A percentile compares a stretch with the other conserved stretches of the same genome.
These are phyloP conservation scores for Catharanthus roseus DNA, from an alignment of 257 asterid species.

Conservation along the genomic window DNA sequence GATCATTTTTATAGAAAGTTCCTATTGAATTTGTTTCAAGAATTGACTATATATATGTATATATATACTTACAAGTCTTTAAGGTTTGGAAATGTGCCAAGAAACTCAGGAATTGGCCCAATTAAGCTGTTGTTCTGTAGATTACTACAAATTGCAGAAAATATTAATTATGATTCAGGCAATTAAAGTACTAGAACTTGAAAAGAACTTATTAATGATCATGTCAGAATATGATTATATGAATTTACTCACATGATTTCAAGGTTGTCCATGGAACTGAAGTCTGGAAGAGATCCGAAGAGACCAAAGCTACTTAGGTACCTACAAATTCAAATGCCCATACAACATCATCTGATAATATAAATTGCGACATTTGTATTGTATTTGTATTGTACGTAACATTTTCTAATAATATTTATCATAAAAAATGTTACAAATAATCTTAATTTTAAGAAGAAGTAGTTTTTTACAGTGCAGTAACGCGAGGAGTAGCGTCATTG, in stretches of 20 bases:
- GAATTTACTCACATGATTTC: constrained; percentile 35
- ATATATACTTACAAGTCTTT: constrained; percentile 36
- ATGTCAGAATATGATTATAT: background rate
- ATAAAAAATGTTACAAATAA: no score
- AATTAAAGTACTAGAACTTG: no score
- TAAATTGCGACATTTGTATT: no score
- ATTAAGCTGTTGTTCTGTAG: constrained; percentile 40
- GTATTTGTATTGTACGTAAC: background rate
- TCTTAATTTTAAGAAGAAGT: no score
- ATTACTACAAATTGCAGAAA: constrained; percentile 34
- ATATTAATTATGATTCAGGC: background rate
- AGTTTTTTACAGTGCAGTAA: constrained; percentile 49
- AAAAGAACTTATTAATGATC: no score
- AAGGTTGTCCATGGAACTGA: constrained; percentile 48
- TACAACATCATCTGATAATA: no score
- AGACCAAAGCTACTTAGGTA: constrained; percentile 24
- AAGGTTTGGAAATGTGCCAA: constrained; percentile 44
- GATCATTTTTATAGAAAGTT: background rate
- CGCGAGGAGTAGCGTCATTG: constrained; percentile 46
- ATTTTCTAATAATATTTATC: no score
- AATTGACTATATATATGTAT: background rate
- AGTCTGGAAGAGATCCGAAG: constrained; percentile 35
- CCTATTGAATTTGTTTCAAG: background rate
- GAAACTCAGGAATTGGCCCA: constrained; percentile 59
- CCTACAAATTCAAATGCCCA: constrained; percentile 17